Evolutionary conservation across 1,139 yeast species (phyloP).

Genomic region (Yarrowia galli): DNA sequence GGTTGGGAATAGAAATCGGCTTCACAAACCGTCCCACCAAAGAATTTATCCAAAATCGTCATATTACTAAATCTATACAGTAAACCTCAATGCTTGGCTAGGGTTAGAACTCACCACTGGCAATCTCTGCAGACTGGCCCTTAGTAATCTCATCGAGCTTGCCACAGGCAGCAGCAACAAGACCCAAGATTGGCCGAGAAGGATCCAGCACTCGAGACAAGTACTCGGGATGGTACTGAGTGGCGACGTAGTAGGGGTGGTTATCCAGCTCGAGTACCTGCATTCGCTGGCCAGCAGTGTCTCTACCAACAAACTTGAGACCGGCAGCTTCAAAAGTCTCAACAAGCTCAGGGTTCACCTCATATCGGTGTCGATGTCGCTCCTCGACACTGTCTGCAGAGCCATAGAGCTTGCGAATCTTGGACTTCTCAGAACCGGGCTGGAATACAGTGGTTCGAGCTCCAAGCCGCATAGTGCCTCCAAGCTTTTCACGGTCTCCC

Average conservation of each 20-base stretch:
- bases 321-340: slow-evolving; percentile 76
- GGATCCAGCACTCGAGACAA: slow-evolving; percentile 96
- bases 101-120: slow-evolving; percentile 39
- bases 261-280: slow-evolving; percentile 82
- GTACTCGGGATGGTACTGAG: slow-evolving; percentile 98
- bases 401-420: slow-evolving; percentile 82
- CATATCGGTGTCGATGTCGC: slow-evolving; percentile 99
- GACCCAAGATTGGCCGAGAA: slow-evolving; percentile 93
- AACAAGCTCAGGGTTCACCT: slow-evolving; percentile 87
- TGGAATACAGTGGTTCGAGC: slow-evolving; percentile 87
- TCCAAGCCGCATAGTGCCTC: slow-evolving; percentile 99
- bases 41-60: not conserved
- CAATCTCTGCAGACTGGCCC: slow-evolving; percentile 39
- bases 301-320: slow-evolving; percentile 88
- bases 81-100: not conserved
- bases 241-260: slow-evolving; percentile 92
- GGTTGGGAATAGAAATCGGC: no score
- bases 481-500: slow-evolving; percentile 92
- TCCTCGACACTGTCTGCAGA: slow-evolving; percentile 73
- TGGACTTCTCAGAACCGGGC: slow-evolving; percentile 70
- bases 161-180: slow-evolving; percentile 92
- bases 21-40: no score
- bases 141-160: slow-evolving; percentile 63
- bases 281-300: slow-evolving; percentile 89
- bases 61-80: slow-evolving; percentile 36